Evolutionary conservation across 2,329 filamentous ascomycete species (phyloP).

Genomic region (Diaporthe helianthi): DNA sequence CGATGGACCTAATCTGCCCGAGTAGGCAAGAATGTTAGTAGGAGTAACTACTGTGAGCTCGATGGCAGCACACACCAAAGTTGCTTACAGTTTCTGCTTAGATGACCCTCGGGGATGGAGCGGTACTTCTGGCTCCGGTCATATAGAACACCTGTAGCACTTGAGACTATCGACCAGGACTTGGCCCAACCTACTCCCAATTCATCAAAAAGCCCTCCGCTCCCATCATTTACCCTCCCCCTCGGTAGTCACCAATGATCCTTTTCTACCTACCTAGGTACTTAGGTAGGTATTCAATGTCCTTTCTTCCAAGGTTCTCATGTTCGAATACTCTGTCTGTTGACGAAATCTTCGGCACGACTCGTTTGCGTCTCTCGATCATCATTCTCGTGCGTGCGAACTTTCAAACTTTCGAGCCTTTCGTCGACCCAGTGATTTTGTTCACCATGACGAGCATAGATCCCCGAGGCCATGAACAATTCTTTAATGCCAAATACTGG

Average conservation of each 20-base stretch:
- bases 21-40: not conserved
- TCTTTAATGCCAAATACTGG: too few species aligned
- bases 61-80: not conserved
- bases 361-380: not conserved
- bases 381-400: too few species aligned
- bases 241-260: not conserved
- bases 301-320: not conserved
- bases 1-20: not conserved
- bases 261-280: too few species aligned
- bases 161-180: not conserved
- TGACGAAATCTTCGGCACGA: not conserved
- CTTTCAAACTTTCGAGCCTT: not conserved
- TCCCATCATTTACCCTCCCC: not conserved
- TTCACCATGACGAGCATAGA: not conserved
- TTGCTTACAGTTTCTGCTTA: not conserved
- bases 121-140: constrained; percentile 1
- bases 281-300: too few species aligned
- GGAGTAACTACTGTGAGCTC: too few species aligned
- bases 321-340: not conserved
- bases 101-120: too few species aligned
- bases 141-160: not conserved
- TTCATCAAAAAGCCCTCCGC: not conserved
- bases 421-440: not conserved
- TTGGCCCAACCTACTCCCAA: constrained; percentile 4
- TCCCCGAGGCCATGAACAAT: too few species aligned